phyloP scores from a whole-genome alignment of 768 basidiomycete genomes.

The Auriscalpium microsporum region DNA sequence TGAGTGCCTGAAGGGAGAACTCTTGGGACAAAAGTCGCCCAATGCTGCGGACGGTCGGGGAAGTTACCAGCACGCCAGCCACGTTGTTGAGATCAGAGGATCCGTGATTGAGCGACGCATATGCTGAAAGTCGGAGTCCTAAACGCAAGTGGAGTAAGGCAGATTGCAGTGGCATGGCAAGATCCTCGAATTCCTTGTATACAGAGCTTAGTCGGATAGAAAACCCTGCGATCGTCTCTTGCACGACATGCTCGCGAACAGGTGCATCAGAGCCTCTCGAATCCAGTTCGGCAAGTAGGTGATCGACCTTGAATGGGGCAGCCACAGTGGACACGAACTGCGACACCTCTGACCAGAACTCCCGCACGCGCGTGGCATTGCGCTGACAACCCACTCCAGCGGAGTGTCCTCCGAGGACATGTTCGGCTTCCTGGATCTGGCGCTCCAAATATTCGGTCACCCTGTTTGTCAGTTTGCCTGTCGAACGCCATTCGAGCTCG shows the following conservation, averaged over 20 bases:
- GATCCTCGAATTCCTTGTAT: slow-evolving; percentile 67
- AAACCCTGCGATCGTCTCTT: slow-evolving; percentile 75
- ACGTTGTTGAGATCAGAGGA: slow-evolving; percentile 9
- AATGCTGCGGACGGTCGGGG: slow-evolving; percentile 45
- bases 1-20: slow-evolving; percentile 20
- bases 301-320: slow-evolving; percentile 37
- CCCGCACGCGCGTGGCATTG: slow-evolving; percentile 42
- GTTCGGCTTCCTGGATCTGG: slow-evolving; percentile 22
- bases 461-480: slow-evolving; percentile 49
- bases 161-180: slow-evolving; percentile 56
- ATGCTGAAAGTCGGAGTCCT: slow-evolving; percentile 54
- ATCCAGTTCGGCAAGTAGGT: slow-evolving; percentile 35
- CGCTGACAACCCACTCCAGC: slow-evolving; percentile 25
- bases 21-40: slow-evolving; percentile 23
- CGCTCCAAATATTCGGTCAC: slow-evolving; percentile 37
- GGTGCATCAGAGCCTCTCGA: slow-evolving; percentile 29
- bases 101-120: slow-evolving; percentile 5
- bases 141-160: slow-evolving; percentile 60
- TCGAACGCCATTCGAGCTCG: slow-evolving; percentile 42
- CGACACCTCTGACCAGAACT: slow-evolving; percentile 68
- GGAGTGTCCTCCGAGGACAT: slow-evolving; percentile 21
- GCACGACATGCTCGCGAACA: slow-evolving; percentile 60
- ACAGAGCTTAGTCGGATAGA: slow-evolving; percentile 56
- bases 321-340: slow-evolving; percentile 64
- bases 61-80: slow-evolving; percentile 35